Percentiles rank a stretch among this genome's conserved stretches.
These are phyloP conservation scores for Priceomyces fermenticarens DNA, from an alignment of 805 yeast genomes.

Conservation along the genomic window DNA sequence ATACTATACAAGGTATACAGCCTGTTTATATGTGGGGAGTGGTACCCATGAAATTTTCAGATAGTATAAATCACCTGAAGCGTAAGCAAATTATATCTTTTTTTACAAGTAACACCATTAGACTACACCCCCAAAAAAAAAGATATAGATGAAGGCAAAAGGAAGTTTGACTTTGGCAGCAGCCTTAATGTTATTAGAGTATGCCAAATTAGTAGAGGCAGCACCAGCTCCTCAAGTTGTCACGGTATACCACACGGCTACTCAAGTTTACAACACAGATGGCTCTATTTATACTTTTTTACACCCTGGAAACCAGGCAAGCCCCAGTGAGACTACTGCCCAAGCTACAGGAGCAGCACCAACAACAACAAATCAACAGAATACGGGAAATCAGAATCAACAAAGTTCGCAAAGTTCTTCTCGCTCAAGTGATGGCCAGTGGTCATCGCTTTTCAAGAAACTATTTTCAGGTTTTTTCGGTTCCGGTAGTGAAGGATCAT, in stretches of 20 bases:
- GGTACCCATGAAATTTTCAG: no score
- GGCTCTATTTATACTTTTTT: constrained; percentile 8
- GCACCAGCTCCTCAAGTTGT: constrained; percentile 24
- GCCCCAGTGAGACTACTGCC: background rate
- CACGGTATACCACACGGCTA: constrained; percentile 19
- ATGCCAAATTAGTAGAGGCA: constrained; percentile 2
- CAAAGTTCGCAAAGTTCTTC: background rate
- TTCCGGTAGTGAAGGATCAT: background rate
- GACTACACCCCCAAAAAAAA: no score
- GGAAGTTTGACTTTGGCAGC: background rate
- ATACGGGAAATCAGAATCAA: constrained; percentile 5
- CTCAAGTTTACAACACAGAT: constrained; percentile 10
- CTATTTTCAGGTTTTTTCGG: background rate
- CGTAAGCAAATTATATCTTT: no score
- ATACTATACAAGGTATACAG: no score
- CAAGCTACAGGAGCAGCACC: background rate
- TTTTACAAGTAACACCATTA: no score
- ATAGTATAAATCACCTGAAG: no score
- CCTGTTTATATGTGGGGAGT: no score
- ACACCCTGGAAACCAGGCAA: background rate
- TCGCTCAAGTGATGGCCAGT: background rate
- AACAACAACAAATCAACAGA: constrained; percentile 7
- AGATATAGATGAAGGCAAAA: background rate
- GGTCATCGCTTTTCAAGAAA: background rate
- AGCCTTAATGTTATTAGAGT: background rate